phyloP scores from a whole-genome alignment of 192 early-diverging fungal genomes.

The Backusella tuberculispora region DNA sequence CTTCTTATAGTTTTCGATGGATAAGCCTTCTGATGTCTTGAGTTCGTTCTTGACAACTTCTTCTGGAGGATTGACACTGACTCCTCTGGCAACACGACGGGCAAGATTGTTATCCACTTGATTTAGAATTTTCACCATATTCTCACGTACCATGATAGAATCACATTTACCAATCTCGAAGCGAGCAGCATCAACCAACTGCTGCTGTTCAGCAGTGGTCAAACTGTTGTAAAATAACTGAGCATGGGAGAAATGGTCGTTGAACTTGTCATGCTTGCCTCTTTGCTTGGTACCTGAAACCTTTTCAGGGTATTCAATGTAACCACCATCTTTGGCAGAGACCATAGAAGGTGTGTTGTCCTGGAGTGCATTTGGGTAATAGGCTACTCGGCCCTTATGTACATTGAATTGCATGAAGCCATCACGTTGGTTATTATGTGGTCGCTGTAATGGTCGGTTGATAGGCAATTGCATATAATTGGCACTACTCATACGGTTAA shows the following conservation, averaged over 20 bases:
- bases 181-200: conserved; percentile 37
- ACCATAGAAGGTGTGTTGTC: conserved; percentile 16
- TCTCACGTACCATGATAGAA: conserved; percentile 21
- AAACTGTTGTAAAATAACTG: conserved; percentile 46
- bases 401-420: conserved; percentile 37
- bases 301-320: conserved; percentile 30
- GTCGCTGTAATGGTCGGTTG: conserved; percentile 44
- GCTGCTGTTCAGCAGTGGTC: conserved; percentile 34
- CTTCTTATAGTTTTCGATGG: conserved; percentile 28
- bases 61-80: conserved; percentile 12
- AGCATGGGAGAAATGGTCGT: conserved; percentile 35
- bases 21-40: conserved; percentile 22
- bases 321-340: conserved; percentile 25
- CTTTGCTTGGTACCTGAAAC: conserved; percentile 20
- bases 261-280: conserved; percentile 22
- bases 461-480: conserved; percentile 53
- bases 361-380: conserved; percentile 33
- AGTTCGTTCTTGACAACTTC: background rate
- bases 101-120: conserved; percentile 31
- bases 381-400: conserved; percentile 34
- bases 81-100: conserved; percentile 17
- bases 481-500: conserved; percentile 42
- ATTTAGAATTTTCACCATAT: conserved; percentile 26
- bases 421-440: conserved; percentile 51
- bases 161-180: conserved; percentile 42